These are phyloP conservation scores for Eucalyptus marginata DNA, from an alignment of 345 rosid genomes.

Conservation along the genomic window DNA sequence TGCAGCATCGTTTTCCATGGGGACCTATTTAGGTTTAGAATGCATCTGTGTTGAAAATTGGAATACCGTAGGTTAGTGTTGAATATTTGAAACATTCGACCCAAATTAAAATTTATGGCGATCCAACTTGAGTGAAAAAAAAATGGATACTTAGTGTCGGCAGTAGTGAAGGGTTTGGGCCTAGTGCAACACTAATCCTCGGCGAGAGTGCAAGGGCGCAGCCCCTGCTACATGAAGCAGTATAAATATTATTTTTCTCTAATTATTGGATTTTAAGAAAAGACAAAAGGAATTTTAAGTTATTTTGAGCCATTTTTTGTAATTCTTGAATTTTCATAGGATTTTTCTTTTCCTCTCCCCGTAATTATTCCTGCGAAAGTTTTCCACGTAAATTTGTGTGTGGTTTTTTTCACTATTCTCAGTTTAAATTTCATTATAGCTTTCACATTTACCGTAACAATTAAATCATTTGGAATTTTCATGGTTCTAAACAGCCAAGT, in stretches of 20 bases:
- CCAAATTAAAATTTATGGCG: no score
- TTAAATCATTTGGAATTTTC: background rate
- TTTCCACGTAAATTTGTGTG: background rate
- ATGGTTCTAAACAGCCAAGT: background rate
- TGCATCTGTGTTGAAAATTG: background rate
- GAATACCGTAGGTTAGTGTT: background rate
- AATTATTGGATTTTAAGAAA: no score
- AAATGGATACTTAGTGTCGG: no score
- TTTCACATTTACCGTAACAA: background rate
- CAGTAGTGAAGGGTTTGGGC: no score
- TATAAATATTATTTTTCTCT: background rate
- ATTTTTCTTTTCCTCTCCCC: background rate
- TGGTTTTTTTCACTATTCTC: no score
- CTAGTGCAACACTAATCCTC: fast-evolving
- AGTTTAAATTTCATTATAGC: fast-evolving
- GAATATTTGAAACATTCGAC: no score
- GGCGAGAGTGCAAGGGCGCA: fast-evolving
- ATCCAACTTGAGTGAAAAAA: no score
- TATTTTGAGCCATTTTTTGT: background rate
- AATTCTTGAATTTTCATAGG: background rate
- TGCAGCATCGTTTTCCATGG: background rate
- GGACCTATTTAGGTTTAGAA: background rate
- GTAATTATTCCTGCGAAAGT: background rate
- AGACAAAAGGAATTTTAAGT: background rate
- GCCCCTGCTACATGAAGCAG: no score